Base-by-base conservation (phyloP, 2,329 filamentous ascomycete species). In the Colletotrichum godetiae region DNA sequence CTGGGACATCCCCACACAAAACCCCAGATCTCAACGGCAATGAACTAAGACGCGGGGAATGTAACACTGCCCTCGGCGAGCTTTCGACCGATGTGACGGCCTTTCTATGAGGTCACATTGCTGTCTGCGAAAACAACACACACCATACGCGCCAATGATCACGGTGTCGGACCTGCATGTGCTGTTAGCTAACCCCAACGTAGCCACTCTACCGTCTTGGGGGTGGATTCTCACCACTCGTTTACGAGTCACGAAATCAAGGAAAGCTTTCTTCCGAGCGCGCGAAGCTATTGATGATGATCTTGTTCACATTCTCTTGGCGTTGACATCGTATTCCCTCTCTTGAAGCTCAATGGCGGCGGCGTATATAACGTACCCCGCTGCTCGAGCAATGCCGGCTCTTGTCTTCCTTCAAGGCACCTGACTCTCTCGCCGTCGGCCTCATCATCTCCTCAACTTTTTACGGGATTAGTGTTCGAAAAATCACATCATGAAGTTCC, bases 1-100 rank as follows among this genome's bases (percentile, higher is more conserved):
- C 67, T 15, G 46, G 60, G 60, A 29, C 12, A 73, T 52, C 71
- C 67, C 71, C 60, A 66, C 67, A 33, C 56, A 49, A 12, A 67
- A 66, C 71, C 71, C 71, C 71, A 27, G 71, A 73, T 73, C 71
- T 73, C 60, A 37, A 73, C 70, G 70, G 70, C 59, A 64, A 42
- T 60, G 35, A 37, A 35, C 35, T 49, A 33, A 42, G 42, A 66
- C 67, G 71, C 61, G 67, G 67, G 71, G 60, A 71, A 33, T 33
- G 60, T 66, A 10, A 42, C 67, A 61, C 64, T 70, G 29, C 27
- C 56, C 61, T 73, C 71, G 71, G 71, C 60, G 56, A 46, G 27
- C 60, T 53, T 61, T 73, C 33, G 10, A 31, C 71, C 71, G 71
- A 73, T 49, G 35, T 53, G 61, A 35, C 61, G 29, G 61, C 42